Conservation (phyloP, 441 rosid species). For the Brassica balearica region DNA sequence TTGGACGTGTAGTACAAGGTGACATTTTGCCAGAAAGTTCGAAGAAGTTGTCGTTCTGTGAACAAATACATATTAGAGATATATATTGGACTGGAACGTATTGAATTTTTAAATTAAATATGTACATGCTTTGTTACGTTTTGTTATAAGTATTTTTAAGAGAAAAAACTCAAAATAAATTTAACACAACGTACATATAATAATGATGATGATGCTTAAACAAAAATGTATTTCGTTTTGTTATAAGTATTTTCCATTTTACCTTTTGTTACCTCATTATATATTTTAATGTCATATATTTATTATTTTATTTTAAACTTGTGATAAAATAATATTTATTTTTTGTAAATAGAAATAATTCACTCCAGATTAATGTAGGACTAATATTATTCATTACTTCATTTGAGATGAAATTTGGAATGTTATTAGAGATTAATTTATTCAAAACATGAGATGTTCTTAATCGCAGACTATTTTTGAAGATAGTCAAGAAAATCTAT, state of each 20-base stretch:
- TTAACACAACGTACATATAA: not conserved
- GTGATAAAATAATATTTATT: not conserved
- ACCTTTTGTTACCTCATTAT: not conserved
- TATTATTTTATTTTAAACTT: not conserved
- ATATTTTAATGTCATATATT: not conserved
- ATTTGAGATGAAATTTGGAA: not conserved
- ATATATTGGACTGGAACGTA: not conserved
- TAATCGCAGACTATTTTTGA: not conserved
- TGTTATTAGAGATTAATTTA: not conserved
- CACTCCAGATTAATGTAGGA: not conserved
- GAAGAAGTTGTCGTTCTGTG: not conserved
- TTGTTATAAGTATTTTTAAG: not conserved
- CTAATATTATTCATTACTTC: not conserved
- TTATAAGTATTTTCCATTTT: not conserved
- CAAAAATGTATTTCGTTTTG: not conserved
- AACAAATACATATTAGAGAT: not conserved
- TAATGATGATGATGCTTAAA: not conserved
- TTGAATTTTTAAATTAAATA: not conserved
- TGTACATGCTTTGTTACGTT: not conserved
- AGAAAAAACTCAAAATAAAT: not conserved
- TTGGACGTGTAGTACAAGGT: slow-evolving; percentile 3
- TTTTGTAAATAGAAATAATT: not conserved
- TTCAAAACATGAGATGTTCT: not conserved
- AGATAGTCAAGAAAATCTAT: not conserved
- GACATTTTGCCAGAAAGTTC: not conserved